These are phyloP conservation scores for Zymoseptoria brevis DNA, from an alignment of 2,329 filamentous ascomycete species.

Conservation along the genomic window DNA sequence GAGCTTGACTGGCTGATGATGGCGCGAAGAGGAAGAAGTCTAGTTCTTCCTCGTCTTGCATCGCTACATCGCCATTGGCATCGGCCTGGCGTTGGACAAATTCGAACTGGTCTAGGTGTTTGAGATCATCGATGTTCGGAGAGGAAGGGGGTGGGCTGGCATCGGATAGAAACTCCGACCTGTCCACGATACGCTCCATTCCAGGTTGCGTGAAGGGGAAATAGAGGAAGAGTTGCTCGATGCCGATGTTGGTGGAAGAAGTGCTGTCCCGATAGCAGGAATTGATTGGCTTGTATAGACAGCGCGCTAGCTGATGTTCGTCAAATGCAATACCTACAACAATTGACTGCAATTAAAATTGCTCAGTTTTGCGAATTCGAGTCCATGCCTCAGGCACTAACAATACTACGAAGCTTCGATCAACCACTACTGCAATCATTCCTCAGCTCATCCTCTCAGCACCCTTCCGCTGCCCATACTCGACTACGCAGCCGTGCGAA, in stretches of 20 bases:
- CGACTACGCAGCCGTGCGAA: too few relatives aligned
- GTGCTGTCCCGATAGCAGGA: not conserved
- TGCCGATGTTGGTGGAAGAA: not conserved
- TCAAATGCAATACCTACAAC: not conserved
- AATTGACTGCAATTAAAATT: not conserved
- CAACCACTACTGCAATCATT: not conserved
- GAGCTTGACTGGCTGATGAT: not conserved
- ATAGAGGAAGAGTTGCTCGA: not conserved
- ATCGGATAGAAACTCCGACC: constrained; percentile 14
- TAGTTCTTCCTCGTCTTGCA: constrained; percentile 5
- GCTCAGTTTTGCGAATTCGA: not conserved
- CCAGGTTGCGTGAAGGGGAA: not conserved
- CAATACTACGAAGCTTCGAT: not conserved
- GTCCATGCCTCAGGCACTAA: not conserved
- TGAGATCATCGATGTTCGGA: constrained; percentile 4
- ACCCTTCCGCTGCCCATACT: not conserved
- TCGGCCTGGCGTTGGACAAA: constrained; percentile 9
- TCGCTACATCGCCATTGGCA: not conserved
- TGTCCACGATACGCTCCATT: constrained; percentile 16
- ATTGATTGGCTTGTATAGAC: not conserved
- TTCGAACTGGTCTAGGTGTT: constrained; percentile 9
- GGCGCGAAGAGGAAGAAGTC: constrained; percentile 17
- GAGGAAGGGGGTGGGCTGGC: constrained; percentile 7
- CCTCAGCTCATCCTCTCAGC: not conserved
- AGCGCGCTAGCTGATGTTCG: not conserved